Evolutionary conservation across 306 rosid species (phyloP), one percentile per base, ranked within the genome.

Genomic region (Pyrus bretschneideri): DNA sequence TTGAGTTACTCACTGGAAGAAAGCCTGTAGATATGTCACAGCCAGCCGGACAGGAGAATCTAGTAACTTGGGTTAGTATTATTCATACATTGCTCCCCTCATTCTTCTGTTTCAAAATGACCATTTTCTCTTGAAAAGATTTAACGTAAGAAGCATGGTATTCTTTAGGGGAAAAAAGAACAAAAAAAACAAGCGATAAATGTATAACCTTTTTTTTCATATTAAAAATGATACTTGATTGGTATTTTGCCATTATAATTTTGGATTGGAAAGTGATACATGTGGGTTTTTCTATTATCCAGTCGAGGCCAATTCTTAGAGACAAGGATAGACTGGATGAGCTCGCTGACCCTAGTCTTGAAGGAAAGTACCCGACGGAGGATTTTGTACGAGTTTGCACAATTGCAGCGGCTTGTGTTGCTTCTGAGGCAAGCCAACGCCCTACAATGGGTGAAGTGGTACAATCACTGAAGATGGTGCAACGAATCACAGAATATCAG

Each of bases 361-460:
- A 89, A 73, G 97, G 97, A 29, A 92, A 82, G 83, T 88, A 89
- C 76, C 98, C 99, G 3, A 91, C 81, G 76, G 99, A 95, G 81
- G 98, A 95, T 79, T 92, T 89, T 76, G 59, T 91, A 13, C 87
- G 98, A 57, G 96, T 95, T 54, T 95, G 98, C 87, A 95, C 98
- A 11, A 86, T 95, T 73, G 99, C 99, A 2, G 99, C 99, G 3
- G 99, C 99, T 60, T 95, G 99, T 75, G 99, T 95, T 30, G 91
- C 98, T 71, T 92, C 99, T 6, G 97, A 95, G 89, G 97, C 99
- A 72, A 86, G 78, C 86, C 99, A 95, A 81, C 91, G 99, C 57
- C 99, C 99, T 40, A 91, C 99, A 29, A 95, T 95, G 97, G 99
- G 99, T 25, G 99, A 95, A 86, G 99, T 95, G 81, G 98, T 95